Percentiles rank a stretch among this genome's conserved stretches.
Conservation (phyloP, 2,329 filamentous ascomycete species). For the Fusarium praegraminearum region DNA sequence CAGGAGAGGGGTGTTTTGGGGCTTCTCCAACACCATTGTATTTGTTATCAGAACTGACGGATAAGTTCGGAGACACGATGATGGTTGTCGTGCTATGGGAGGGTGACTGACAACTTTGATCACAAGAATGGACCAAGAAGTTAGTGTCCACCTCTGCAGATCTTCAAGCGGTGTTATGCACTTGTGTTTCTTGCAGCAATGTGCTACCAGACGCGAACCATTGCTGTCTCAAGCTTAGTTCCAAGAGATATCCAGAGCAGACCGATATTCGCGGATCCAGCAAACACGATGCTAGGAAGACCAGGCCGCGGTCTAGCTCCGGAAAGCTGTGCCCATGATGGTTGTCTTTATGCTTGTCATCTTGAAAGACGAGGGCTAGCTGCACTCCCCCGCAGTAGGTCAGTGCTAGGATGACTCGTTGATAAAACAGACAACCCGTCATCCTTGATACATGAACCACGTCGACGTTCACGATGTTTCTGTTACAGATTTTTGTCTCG, state of each 20-base stretch:
- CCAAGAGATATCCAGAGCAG: conserved; percentile 8
- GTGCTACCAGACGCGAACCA: conserved; percentile 16
- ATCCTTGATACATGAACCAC: not conserved
- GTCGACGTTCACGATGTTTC: conserved; percentile 6
- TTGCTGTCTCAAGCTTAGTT: conserved; percentile 13
- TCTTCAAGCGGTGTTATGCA: conserved; percentile 43
- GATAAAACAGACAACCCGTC: not conserved
- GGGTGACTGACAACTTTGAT: conserved; percentile 3
- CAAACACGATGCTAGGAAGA: conserved; percentile 12
- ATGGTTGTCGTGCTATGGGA: conserved; percentile 7
- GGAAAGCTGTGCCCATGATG: conserved; percentile 19
- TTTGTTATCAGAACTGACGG: conserved; percentile 24
- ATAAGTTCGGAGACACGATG: conserved; percentile 27
- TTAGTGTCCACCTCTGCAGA: conserved; percentile 27
- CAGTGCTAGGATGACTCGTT: conserved; percentile 19
- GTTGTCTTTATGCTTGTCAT: conserved; percentile 42
- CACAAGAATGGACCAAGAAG: conserved; percentile 21
- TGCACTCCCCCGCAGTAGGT: conserved; percentile 17
- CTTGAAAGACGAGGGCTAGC: conserved; percentile 24
- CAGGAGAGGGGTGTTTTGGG: conserved; percentile 36
- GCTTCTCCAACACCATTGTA: conserved; percentile 25
- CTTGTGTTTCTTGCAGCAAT: conserved; percentile 45
- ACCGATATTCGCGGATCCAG: conserved; percentile 19
- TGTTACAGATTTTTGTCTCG: conserved; percentile 1
- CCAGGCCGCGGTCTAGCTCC: conserved; percentile 12